These are phyloP conservation scores for Arachnopeziza araneosa DNA, from an alignment of 2,329 filamentous ascomycete species.

Conservation along the genomic window DNA sequence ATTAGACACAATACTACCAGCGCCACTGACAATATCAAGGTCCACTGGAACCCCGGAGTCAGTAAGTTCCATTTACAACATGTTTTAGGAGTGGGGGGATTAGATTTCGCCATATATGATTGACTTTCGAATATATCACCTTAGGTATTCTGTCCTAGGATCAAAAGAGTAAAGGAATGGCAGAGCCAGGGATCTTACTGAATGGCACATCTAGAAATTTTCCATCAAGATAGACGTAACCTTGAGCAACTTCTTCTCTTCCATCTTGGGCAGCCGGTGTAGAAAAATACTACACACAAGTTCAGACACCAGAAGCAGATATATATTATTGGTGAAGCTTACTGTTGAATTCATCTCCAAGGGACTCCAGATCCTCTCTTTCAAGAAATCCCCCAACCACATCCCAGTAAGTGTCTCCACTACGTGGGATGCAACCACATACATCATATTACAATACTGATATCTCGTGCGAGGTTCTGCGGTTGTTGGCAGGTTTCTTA, in stretches of 20 bases:
- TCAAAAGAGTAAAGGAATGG: too few species aligned
- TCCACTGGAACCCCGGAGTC: too few species aligned
- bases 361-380: constrained; percentile 38
- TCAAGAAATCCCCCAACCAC: constrained; percentile 37
- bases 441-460: constrained; percentile 49
- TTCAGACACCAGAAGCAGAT: constrained; percentile 2
- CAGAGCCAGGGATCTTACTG: too few species aligned
- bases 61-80: too few species aligned
- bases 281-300: constrained; percentile 21
- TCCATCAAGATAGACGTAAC: constrained; percentile 37
- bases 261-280: constrained; percentile 15
- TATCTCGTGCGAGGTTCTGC: constrained; percentile 40
- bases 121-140: too few species aligned
- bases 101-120: too few species aligned
- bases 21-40: constrained; percentile 34
- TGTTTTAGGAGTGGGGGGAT: too few species aligned
- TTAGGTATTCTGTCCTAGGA: too few species aligned
- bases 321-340: constrained; percentile 5
- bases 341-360: constrained; percentile 42
- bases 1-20: constrained; percentile 42
- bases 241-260: constrained; percentile 34
- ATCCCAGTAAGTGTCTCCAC: constrained; percentile 38
- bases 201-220: constrained; percentile 24
- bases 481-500: constrained; percentile 41
- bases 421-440: constrained; percentile 38